These are phyloP conservation scores for Phlegmacium glaucopus DNA, from an alignment of 768 basidiomycete species.

Conservation along the genomic window DNA sequence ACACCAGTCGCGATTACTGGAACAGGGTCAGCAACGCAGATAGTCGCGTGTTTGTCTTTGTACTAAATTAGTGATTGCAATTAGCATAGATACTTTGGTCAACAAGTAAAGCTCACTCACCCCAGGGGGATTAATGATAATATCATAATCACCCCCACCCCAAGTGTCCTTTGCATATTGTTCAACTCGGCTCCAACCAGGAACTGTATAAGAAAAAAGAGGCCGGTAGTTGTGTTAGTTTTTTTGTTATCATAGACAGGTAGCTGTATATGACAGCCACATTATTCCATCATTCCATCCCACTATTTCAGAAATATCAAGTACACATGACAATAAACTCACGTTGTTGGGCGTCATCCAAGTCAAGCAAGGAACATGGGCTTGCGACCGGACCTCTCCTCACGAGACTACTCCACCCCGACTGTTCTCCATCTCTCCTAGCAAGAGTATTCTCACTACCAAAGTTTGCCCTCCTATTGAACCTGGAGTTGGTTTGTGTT, in stretches of 20 bases:
- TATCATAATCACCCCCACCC: constrained; percentile 21
- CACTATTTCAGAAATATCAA: neutral
- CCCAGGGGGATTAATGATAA: constrained; percentile 21
- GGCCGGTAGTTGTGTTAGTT: neutral
- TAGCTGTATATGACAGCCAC: neutral
- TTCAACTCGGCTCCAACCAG: constrained; percentile 21
- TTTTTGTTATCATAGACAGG: constrained; percentile 1
- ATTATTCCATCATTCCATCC: constrained; percentile 9
- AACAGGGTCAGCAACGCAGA: constrained; percentile 19
- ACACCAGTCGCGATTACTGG: constrained; percentile 13
- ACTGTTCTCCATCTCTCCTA: neutral
- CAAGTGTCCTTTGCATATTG: constrained; percentile 20
- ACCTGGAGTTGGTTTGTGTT: neutral
- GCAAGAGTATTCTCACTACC: neutral
- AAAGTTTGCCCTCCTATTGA: neutral
- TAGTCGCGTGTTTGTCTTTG: constrained; percentile 23
- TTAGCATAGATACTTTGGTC: no score
- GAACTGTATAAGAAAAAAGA: constrained; percentile 10
- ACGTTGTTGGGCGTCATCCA: constrained; percentile 19
- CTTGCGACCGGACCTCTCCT: constrained; percentile 10
- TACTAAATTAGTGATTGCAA: constrained; percentile 11
- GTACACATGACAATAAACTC: neutral
- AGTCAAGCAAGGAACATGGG: constrained; percentile 15
- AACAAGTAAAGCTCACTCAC: constrained; percentile 8
- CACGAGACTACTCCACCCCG: constrained; percentile 6